Evolutionary conservation across 2,329 filamentous ascomycete genomes (phyloP), one percentile per base, ranked within the genome.

Genomic region (Chaetomium sp.): DNA sequence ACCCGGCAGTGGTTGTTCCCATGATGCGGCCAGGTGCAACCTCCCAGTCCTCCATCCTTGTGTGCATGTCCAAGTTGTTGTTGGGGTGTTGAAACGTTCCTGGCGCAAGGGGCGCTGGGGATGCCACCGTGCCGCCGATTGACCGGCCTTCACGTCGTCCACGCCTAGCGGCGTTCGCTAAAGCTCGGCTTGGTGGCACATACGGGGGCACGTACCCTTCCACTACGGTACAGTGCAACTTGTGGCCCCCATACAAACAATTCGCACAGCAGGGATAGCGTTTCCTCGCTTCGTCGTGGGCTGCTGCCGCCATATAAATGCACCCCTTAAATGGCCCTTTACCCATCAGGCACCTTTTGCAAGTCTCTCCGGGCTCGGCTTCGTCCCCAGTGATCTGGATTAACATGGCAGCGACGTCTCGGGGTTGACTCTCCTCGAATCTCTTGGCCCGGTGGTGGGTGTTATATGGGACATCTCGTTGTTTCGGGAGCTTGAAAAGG

Each of bases 1-100:
- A 14, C 2, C 50, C 51, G 0, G 47, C 42, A 2, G n/a, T 49
- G 5, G 43, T 19, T 4, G 49, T 34, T n/a, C 61, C 61, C 4
- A 58, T 58, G 37, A 71, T 59, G 3, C 67, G 63, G 2, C 70
- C 70, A 0, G 70, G 70, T 1, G 68, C 69, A 1, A 71, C 37
- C 50, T 72, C 69, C 70, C 70, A 72, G 9, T 67, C 64, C 53
- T 71, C 69, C 69, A 71, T 70, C 51, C 19, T 27, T 27, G 19
- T 27, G 19, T 27, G 19, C 19, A 27, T 27, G 19, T 71, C 68
- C 6, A 70, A 61, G 1, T 61, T 46, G 1, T 65, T 60, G 4
- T 54, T 53, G 3, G 54, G 48, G 14, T 11, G 38, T 44, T 54
- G 58, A 9, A 61, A 51, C 0, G 54, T 52, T 9, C 64, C 63